A percentile compares a stretch with the other conserved stretches of the same genome.
These are phyloP conservation scores for Canavalia ensiformis DNA, from an alignment of 306 rosid genomes.

Conservation along the genomic window DNA sequence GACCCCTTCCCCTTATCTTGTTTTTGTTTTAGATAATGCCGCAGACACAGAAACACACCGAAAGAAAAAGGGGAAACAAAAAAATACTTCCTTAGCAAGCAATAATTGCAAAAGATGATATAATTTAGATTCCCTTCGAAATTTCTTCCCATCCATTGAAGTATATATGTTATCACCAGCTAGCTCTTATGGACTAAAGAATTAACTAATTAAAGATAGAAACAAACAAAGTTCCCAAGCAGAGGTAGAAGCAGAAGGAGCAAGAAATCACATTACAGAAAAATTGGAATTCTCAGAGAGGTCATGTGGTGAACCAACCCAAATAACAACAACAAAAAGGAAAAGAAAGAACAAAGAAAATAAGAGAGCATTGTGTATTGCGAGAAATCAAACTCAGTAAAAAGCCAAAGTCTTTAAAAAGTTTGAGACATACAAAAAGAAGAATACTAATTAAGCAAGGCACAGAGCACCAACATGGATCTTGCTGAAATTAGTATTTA, in stretches of 20 bases:
- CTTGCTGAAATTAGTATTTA: conserved; percentile 38
- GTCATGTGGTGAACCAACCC: neutral
- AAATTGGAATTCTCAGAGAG: conserved; percentile 19
- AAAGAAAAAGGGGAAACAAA: neutral
- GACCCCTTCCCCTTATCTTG: neutral
- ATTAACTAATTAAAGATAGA: conserved; percentile 2
- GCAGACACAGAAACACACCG: conserved; percentile 6
- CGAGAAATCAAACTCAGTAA: neutral
- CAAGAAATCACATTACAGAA: neutral
- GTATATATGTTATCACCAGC: neutral
- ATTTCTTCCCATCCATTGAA: conserved; percentile 16
- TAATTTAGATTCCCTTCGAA: neutral
- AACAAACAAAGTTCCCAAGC: conserved; percentile 9
- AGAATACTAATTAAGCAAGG: conserved; percentile 9
- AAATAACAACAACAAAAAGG: neutral
- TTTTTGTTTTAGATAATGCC: conserved; percentile 10
- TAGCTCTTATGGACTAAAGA: neutral
- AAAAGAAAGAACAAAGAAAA: neutral
- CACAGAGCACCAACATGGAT: conserved; percentile 22
- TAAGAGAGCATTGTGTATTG: conserved; percentile 20
- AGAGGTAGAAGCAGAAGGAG: conserved; percentile 29
- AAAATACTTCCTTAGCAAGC: conserved; percentile 13
- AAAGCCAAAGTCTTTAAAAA: neutral
- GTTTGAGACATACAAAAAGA: neutral
- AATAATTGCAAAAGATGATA: conserved; percentile 5